These are phyloP conservation scores for Meyerozyma carpophila DNA, from an alignment of 1,139 yeast genomes.

Conservation along the genomic window DNA sequence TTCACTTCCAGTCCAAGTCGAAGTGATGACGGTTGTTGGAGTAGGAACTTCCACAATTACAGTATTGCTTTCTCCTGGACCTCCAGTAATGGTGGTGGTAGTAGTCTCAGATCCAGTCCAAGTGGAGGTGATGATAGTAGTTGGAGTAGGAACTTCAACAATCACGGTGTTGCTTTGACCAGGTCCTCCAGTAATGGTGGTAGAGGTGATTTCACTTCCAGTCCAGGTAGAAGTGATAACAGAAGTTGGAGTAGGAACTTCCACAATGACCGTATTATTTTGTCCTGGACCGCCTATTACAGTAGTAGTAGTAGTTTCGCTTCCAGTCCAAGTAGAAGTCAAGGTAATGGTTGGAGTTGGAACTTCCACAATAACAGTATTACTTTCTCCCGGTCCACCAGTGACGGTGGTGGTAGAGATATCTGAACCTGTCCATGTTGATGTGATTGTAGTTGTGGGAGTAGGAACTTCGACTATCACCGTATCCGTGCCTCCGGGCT, in stretches of 20 bases:
- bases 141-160: constrained; percentile 16
- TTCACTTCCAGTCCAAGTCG: constrained; percentile 10
- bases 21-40: no score
- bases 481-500: no score
- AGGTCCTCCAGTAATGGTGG: constrained; percentile 4
- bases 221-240: constrained; percentile 10
- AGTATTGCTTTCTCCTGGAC: no score
- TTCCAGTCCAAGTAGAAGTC: constrained; percentile 9
- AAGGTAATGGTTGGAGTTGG: no score
- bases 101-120: constrained; percentile 10
- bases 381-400: no score
- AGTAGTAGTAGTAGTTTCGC: constrained; percentile 5
- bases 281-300: background rate
- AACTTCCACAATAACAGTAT: no score
- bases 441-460: constrained; percentile 4
- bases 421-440: constrained; percentile 6
- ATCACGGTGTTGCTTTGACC: constrained; percentile 8
- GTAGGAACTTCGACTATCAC: constrained; percentile 6
- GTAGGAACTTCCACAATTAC: no score
- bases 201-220: constrained; percentile 7
- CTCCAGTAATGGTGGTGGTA: no score
- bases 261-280: constrained; percentile 15
- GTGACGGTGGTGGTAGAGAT: constrained; percentile 3
- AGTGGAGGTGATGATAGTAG: constrained; percentile 9
- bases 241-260: constrained; percentile 12